phyloP scores from a whole-genome alignment of 441 rosid genomes.

The Arabidopsis lyrata region DNA sequence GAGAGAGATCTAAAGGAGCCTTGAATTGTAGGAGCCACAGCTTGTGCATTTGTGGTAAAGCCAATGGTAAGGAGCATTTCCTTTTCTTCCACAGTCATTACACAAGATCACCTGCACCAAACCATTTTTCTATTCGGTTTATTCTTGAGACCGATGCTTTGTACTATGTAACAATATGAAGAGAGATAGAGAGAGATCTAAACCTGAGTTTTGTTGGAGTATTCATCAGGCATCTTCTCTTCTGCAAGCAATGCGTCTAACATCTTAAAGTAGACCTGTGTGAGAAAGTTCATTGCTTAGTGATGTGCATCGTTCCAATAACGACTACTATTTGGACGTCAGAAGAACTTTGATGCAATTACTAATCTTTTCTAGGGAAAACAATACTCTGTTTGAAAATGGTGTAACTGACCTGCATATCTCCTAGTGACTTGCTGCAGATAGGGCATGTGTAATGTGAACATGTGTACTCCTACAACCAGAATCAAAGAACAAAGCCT shows the following conservation, averaged over 20 bases:
- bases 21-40: conserved; percentile 85
- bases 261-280: conserved; percentile 85
- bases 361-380: neutral
- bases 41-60: conserved; percentile 74
- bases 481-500: conserved; percentile 36
- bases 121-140: neutral
- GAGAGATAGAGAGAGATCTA: neutral
- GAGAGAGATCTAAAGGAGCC: conserved; percentile 54
- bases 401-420: conserved; percentile 81
- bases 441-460: conserved; percentile 88
- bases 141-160: neutral
- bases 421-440: conserved; percentile 96
- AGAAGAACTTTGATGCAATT: neutral
- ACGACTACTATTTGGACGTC: conserved; percentile 15
- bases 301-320: conserved; percentile 2
- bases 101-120: conserved; percentile 67
- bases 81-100: conserved; percentile 89
- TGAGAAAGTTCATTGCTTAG: conserved; percentile 28
- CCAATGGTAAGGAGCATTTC: conserved; percentile 81
- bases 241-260: conserved; percentile 80
- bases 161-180: conserved; percentile 21
- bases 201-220: conserved; percentile 78
- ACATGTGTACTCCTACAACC: conserved; percentile 76
- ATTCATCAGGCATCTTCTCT: conserved; percentile 82
- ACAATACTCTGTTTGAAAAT: conserved; percentile 12